Percentiles rank a stretch among this genome's conserved stretches.
phyloP scores from a whole-genome alignment of 805 yeast genomes.

The Candida sithepensis region DNA sequence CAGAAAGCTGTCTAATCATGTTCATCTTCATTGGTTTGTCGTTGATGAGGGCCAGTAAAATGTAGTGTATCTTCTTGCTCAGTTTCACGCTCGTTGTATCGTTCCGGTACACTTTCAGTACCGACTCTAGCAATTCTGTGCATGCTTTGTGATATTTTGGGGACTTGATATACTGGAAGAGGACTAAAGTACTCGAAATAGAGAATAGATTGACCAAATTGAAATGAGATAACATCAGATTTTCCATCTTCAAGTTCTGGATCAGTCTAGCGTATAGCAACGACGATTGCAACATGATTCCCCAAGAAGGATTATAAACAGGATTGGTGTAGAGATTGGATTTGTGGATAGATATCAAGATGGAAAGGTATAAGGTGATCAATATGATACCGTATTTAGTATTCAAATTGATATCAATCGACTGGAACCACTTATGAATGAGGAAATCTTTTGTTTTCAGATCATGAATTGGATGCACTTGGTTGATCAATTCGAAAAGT shows the following conservation, averaged over 20 bases:
- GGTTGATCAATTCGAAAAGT: neutral
- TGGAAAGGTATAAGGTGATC: conserved; percentile 4
- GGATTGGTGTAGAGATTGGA: conserved; percentile 2
- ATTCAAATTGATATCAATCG: neutral
- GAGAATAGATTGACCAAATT: conserved; percentile 1
- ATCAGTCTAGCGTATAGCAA: conserved; percentile 6
- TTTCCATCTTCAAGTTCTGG: conserved; percentile 4
- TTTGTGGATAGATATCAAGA: conserved; percentile 7
- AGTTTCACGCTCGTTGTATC: neutral
- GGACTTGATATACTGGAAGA: neutral
- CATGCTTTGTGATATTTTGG: neutral
- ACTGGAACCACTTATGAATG: conserved; percentile 9
- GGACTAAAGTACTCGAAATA: neutral
- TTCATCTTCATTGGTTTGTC: conserved; percentile 3
- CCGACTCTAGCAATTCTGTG: neutral
- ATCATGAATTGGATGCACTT: neutral
- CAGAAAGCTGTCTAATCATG: conserved; percentile 1
- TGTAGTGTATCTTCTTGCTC: conserved; percentile 4
- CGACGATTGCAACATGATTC: conserved; percentile 14
- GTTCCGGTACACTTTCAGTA: neutral
- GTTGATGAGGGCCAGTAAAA: conserved; percentile 3
- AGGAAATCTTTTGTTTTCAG: conserved; percentile 7
- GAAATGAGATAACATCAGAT: conserved; percentile 10
- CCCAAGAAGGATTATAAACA: conserved; percentile 19
- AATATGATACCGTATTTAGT: conserved; percentile 2